Conservation (phyloP, 2,329 filamentous ascomycete genomes). For the Beauveria brongniartii region DNA sequence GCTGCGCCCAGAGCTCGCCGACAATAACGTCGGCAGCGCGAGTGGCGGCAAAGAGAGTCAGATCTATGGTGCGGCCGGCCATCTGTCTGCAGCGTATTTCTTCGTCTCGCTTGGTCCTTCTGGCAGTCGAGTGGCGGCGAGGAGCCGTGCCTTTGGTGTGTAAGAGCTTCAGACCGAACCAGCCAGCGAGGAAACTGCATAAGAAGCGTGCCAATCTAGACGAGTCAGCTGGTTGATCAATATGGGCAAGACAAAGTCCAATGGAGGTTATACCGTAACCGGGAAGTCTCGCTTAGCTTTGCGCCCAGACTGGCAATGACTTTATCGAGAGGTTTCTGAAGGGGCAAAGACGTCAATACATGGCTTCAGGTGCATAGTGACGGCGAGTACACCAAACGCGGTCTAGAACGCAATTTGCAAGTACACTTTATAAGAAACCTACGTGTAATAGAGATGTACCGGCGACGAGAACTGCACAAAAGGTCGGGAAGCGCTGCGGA, state of each 20-base stretch:
- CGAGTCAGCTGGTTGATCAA: not conserved
- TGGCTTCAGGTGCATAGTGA: not conserved
- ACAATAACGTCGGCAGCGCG: conserved; percentile 65
- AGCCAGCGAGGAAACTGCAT: conserved; percentile 51
- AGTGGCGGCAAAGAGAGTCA: conserved; percentile 70
- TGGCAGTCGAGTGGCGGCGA: conserved; percentile 20
- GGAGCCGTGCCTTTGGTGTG: conserved; percentile 38
- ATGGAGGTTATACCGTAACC: conserved; percentile 19
- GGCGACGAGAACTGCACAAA: conserved; percentile 53
- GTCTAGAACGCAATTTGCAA: no score
- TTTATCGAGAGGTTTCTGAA: conserved; percentile 6
- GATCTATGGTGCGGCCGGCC: conserved; percentile 69
- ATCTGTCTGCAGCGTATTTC: conserved; percentile 17
- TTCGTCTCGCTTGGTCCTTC: not conserved
- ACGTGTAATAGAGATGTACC: conserved; percentile 55
- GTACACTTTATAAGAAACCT: conserved; percentile 15
- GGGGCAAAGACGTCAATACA: not conserved
- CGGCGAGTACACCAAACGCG: not conserved
- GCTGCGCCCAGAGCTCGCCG: conserved; percentile 54
- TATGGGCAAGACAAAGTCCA: not conserved
- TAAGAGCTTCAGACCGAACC: conserved; percentile 47
- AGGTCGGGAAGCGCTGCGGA: conserved; percentile 50
- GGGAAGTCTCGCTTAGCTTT: conserved; percentile 18
- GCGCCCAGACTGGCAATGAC: conserved; percentile 18
- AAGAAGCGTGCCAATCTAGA: conserved; percentile 49